Percentiles rank a stretch among this genome's conserved stretches.
phyloP scores from a whole-genome alignment of 495 filamentous ascomycete species.

The Trichoderma asperelloides region DNA sequence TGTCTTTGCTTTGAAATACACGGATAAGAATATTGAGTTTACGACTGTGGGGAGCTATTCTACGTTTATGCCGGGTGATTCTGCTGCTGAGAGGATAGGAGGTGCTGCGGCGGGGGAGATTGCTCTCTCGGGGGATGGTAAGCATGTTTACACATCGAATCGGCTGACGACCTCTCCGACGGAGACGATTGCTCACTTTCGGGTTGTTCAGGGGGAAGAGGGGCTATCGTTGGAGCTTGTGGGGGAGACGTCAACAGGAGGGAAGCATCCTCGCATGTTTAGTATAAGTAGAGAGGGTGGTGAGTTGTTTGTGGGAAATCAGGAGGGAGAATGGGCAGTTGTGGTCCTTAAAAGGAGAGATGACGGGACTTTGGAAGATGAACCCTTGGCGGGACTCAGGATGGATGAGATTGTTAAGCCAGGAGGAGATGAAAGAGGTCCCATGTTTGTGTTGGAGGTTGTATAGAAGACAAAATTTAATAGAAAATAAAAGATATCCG shows the following conservation, averaged over 20 bases:
- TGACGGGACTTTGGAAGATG: neutral
- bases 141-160: constrained; percentile 29
- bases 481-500: neutral
- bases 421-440: neutral
- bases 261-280: constrained; percentile 26
- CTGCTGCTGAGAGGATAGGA: neutral
- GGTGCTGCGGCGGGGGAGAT: constrained; percentile 23
- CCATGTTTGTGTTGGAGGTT: constrained; percentile 2
- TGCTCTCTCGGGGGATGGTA: constrained; percentile 19
- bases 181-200: constrained; percentile 28
- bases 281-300: constrained; percentile 17
- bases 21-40: constrained; percentile 16
- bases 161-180: constrained; percentile 21
- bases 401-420: neutral
- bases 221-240: neutral
- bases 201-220: neutral
- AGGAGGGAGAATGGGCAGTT: constrained; percentile 21
- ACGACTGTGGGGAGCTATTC: constrained; percentile 17
- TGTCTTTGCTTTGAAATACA: constrained; percentile 22
- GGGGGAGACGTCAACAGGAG: constrained; percentile 16
- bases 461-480: neutral
- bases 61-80: constrained; percentile 23
- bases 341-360: constrained; percentile 18
- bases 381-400: neutral
- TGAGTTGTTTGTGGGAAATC: constrained; percentile 24